Percentiles rank a stretch among this genome's conserved stretches.
Evolutionary conservation across 2,329 filamentous ascomycete species (phyloP).

Genomic region (Chrysoporthe cubensis): DNA sequence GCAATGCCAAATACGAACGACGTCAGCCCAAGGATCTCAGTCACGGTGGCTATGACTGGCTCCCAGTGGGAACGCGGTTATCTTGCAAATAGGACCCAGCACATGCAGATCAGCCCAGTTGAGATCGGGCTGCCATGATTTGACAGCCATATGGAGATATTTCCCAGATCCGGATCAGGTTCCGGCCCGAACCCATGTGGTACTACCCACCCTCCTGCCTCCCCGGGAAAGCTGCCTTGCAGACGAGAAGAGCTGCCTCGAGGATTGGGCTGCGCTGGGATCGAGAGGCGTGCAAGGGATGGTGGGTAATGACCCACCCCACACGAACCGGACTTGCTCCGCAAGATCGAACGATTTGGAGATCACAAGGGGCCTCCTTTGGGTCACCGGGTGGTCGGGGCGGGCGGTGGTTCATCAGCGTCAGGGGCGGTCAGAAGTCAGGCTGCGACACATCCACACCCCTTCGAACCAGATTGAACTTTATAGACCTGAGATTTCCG

Average conservation of each 20-base stretch:
- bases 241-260: slow-evolving; percentile 3
- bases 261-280: slow-evolving; percentile 8
- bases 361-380: slow-evolving; percentile 25
- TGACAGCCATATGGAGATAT: slow-evolving; percentile 27
- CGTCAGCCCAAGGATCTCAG: background rate
- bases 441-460: slow-evolving; percentile 23
- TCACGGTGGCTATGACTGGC: background rate
- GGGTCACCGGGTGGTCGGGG: slow-evolving; percentile 3
- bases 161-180: slow-evolving; percentile 27
- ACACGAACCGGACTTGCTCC: slow-evolving; percentile 24
- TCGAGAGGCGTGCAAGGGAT: slow-evolving; percentile 7
- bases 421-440: slow-evolving; percentile 15
- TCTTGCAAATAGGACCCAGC: slow-evolving; percentile 22
- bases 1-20: slow-evolving; percentile 1
- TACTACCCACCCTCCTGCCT: slow-evolving; percentile 1
- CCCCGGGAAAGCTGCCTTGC: slow-evolving; percentile 13
- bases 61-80: slow-evolving; percentile 27
- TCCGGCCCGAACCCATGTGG: slow-evolving; percentile 18
- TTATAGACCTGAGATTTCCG: background rate
- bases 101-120: slow-evolving; percentile 27
- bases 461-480: background rate
- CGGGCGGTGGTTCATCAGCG: background rate
- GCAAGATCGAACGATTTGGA: slow-evolving; percentile 29
- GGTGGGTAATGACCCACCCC: slow-evolving; percentile 14
- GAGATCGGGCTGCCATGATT: slow-evolving; percentile 27